A percentile compares a stretch with the other conserved stretches of the same genome.
Evolutionary conservation across 768 basidiomycete species (phyloP).

Genomic region (Kockovaella imperatae): DNA sequence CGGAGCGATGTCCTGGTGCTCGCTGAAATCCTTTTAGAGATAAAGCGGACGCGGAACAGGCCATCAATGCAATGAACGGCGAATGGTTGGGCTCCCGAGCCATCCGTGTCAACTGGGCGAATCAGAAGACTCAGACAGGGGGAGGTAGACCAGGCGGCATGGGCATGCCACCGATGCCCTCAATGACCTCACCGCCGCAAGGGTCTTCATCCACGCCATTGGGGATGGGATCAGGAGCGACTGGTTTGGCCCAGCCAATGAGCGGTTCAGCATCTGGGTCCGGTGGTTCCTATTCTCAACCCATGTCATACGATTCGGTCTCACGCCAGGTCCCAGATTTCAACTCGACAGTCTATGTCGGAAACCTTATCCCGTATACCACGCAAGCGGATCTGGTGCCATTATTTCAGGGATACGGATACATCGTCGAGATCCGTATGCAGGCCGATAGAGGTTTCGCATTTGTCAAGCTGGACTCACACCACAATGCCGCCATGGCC

Average conservation of each 20-base stretch:
- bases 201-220: conserved; percentile 8
- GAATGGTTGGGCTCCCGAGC: conserved; percentile 98
- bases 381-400: conserved; percentile 97
- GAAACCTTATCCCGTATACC: conserved; percentile 93
- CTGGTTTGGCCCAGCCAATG: background rate
- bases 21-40: conserved; percentile 53
- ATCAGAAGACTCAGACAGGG: conserved; percentile 83
- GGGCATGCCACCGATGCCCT: conserved; percentile 13
- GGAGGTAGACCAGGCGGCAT: conserved; percentile 27
- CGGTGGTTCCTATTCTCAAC: conserved; percentile 49
- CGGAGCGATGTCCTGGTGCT: background rate
- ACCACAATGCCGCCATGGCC: conserved; percentile 96
- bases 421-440: conserved; percentile 98
- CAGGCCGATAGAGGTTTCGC: conserved; percentile 98
- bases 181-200: conserved; percentile 22
- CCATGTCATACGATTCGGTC: conserved; percentile 66
- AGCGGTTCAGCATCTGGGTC: background rate
- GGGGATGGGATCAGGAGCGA: background rate
- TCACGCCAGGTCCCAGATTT: conserved; percentile 85
- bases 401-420: conserved; percentile 87
- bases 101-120: conserved; percentile 99
- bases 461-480: conserved; percentile 96
- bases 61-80: conserved; percentile 98
- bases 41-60: conserved; percentile 98
- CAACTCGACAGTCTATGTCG: conserved; percentile 96